Conservation (phyloP, 371 early-diverging fungal species). For the Apophysomyces elegans region DNA sequence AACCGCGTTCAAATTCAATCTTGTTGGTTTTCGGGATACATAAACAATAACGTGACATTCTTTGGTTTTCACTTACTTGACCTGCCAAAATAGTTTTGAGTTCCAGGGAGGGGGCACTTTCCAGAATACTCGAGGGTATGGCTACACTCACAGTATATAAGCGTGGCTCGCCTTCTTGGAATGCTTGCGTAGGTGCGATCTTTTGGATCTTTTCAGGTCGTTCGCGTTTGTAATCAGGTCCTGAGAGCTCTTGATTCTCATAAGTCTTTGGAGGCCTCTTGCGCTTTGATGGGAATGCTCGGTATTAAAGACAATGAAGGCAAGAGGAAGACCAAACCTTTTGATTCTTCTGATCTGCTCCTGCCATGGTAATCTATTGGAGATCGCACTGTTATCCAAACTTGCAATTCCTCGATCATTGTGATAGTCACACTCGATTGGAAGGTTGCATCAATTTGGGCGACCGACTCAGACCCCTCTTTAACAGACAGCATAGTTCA, state of each 20-base stretch:
- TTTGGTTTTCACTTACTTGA: slow-evolving; percentile 47
- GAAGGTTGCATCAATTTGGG: no score
- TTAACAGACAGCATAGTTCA: no score
- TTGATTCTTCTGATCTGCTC: background rate
- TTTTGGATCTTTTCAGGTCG: slow-evolving; percentile 35
- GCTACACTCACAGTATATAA: slow-evolving; percentile 72
- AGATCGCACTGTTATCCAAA: background rate
- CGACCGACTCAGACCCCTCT: no score
- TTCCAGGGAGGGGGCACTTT: slow-evolving; percentile 69
- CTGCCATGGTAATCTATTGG: slow-evolving; percentile 3
- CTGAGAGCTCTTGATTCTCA: slow-evolving; percentile 55
- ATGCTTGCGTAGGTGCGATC: slow-evolving; percentile 27
- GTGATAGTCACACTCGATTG: background rate
- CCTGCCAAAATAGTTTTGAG: slow-evolving; percentile 77
- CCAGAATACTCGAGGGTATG: slow-evolving; percentile 73
- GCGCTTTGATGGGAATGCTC: slow-evolving; percentile 6
- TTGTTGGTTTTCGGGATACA: no score
- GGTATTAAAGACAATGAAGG: background rate
- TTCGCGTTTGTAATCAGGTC: slow-evolving; percentile 51
- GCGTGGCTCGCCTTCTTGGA: slow-evolving; percentile 41
- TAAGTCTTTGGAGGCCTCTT: slow-evolving; percentile 36
- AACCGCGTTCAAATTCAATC: background rate
- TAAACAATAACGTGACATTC: background rate
- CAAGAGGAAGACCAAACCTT: background rate
- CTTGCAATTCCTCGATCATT: background rate